Conservation (phyloP, 1,284 basidiomycete species). For the Chondrostereum purpureum region DNA sequence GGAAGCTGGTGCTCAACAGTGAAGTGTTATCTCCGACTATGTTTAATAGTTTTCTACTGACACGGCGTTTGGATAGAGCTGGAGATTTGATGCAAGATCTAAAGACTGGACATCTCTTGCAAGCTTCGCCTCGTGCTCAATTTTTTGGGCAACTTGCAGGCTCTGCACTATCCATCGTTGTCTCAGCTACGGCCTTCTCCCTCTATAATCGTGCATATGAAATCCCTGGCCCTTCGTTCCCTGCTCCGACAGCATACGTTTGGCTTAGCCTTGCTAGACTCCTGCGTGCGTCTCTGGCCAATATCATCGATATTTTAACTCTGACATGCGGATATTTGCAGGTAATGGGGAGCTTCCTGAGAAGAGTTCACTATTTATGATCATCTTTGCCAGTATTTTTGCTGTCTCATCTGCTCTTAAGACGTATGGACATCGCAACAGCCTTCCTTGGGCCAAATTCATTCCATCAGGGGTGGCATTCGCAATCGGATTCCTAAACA, state of each 20-base stretch:
- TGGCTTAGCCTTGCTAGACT: constrained; percentile 91
- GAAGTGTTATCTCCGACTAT: constrained; percentile 25
- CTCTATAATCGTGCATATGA: constrained; percentile 84
- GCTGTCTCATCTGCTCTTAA: constrained; percentile 64
- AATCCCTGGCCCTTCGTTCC: constrained; percentile 86
- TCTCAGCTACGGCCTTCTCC: constrained; percentile 83
- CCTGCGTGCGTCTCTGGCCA: constrained; percentile 50
- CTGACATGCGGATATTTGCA: constrained; percentile 24
- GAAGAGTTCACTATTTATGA: constrained; percentile 77
- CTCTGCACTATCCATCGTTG: constrained; percentile 79
- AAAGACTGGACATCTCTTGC: constrained; percentile 89
- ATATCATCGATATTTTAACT: constrained; percentile 3
- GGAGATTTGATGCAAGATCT: constrained; percentile 98
- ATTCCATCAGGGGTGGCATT: constrained; percentile 89
- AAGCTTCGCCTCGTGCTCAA: constrained; percentile 81
- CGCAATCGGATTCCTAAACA: constrained; percentile 89
- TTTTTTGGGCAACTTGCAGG: constrained; percentile 89
- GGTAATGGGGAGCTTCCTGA: constrained; percentile 80
- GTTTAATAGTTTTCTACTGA: neutral
- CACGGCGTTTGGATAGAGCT: constrained; percentile 58
- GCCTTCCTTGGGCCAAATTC: constrained; percentile 54
- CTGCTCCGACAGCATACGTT: constrained; percentile 88
- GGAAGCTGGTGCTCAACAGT: constrained; percentile 95
- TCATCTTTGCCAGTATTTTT: constrained; percentile 68
- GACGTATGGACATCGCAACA: constrained; percentile 44